Evolutionary conservation across 192 early-diverging fungal species (phyloP).

Genomic region (Entomortierella lignicola): DNA sequence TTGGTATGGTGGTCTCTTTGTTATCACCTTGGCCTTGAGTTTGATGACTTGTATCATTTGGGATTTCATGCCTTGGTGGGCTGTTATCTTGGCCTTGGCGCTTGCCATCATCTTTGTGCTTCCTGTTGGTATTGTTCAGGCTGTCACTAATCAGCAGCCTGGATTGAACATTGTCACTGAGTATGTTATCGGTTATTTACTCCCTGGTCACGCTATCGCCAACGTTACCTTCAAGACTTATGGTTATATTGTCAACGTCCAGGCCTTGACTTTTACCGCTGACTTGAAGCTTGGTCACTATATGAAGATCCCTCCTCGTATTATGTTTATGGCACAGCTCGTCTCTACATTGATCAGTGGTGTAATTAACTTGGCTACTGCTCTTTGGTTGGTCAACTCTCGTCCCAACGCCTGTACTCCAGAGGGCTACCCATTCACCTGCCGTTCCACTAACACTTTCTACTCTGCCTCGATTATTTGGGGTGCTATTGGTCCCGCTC

Average conservation of each 20-base stretch:
- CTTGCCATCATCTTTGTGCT: slow-evolving; percentile 75
- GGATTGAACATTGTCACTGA: slow-evolving; percentile 89
- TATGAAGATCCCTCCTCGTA: slow-evolving; percentile 75
- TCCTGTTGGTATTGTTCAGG: slow-evolving; percentile 85
- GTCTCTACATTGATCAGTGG: slow-evolving; percentile 68
- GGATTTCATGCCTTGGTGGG: slow-evolving; percentile 82
- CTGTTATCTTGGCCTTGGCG: slow-evolving; percentile 68
- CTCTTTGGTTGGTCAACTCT: slow-evolving; percentile 59
- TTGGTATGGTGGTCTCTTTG: slow-evolving; percentile 66
- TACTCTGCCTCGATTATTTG: slow-evolving; percentile 77
- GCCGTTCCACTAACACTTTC: slow-evolving; percentile 66
- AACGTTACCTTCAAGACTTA: slow-evolving; percentile 91
- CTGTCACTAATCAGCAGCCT: slow-evolving; percentile 80
- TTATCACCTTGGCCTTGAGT: slow-evolving; percentile 53
- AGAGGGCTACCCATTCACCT: slow-evolving; percentile 58
- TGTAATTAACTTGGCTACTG: slow-evolving; percentile 63
- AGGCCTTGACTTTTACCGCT: slow-evolving; percentile 75
- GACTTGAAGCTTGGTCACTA: slow-evolving; percentile 86
- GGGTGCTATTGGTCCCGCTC: slow-evolving; percentile 79
- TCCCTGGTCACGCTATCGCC: slow-evolving; percentile 84
- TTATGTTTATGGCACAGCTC: slow-evolving; percentile 73
- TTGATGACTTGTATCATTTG: slow-evolving; percentile 63
- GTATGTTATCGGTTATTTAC: slow-evolving; percentile 84
- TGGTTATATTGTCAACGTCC: slow-evolving; percentile 81
- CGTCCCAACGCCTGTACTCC: slow-evolving; percentile 56